Conservation (phyloP, 2,329 filamentous ascomycete genomes). For the Xylariaceae sp. region DNA sequence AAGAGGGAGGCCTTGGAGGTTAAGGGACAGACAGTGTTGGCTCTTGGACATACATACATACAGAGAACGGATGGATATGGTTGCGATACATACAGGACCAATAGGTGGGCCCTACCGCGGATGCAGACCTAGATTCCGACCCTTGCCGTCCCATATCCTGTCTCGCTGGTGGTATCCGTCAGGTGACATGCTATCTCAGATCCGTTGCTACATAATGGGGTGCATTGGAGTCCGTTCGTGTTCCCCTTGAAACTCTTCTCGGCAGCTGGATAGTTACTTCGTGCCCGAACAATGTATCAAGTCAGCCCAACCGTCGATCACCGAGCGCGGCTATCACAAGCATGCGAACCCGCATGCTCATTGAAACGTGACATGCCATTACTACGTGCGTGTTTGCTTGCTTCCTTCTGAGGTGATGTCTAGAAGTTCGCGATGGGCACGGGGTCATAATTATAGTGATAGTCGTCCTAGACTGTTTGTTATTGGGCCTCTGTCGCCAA, state of each 20-base stretch:
- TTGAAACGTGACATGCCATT: neutral
- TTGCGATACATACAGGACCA: too few relatives aligned
- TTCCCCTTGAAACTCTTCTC: conserved; percentile 23
- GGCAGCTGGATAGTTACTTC: conserved; percentile 15
- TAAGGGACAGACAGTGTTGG: conserved; percentile 6
- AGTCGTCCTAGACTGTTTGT: neutral
- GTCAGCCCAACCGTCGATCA: conserved; percentile 29
- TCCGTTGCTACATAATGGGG: conserved; percentile 22
- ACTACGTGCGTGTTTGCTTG: too few relatives aligned
- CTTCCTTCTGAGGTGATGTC: neutral
- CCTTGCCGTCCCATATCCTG: conserved; percentile 29
- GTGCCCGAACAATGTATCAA: conserved; percentile 18
- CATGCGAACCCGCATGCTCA: conserved; percentile 10
- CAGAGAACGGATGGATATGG: neutral
- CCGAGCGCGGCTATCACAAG: conserved; percentile 7
- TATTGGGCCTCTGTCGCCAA: neutral
- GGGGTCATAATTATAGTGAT: neutral
- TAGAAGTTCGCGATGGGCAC: neutral
- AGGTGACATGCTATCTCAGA: conserved; percentile 31
- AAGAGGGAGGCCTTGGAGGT: conserved; percentile 15
- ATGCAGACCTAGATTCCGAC: conserved; percentile 33
- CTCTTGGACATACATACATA: conserved; percentile 13
- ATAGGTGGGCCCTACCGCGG: conserved; percentile 24
- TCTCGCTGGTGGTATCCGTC: conserved; percentile 30
- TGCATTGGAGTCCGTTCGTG: conserved; percentile 16